Percentiles rank a stretch among this genome's conserved stretches.
Evolutionary conservation across 2,329 filamentous ascomycete genomes (phyloP).

Genomic region (Nigrospora osmanthi): DNA sequence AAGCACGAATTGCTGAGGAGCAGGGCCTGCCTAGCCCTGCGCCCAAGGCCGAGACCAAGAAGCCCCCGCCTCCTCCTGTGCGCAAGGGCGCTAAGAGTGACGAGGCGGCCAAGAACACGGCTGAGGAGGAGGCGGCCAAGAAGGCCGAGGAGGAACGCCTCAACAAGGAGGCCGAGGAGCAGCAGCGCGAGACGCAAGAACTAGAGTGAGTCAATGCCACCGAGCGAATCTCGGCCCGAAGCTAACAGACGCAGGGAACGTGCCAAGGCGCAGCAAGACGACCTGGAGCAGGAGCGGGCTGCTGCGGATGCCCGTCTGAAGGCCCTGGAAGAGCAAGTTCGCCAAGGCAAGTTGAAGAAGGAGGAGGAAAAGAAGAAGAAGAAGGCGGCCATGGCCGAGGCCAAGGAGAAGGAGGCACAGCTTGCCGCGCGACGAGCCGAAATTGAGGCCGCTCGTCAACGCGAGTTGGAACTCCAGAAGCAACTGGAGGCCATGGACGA

Average conservation of each 20-base stretch:
- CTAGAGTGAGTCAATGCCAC: constrained; percentile 65
- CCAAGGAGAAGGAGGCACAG: constrained; percentile 81
- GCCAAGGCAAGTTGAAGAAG: constrained; percentile 88
- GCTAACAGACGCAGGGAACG: constrained; percentile 50
- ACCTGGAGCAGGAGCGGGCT: constrained; percentile 71
- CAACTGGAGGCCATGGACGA: constrained; percentile 73
- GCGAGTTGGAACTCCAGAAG: constrained; percentile 80
- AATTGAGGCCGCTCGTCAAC: constrained; percentile 83
- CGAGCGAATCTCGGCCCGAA: not conserved
- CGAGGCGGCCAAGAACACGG: constrained; percentile 23
- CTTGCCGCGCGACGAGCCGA: constrained; percentile 81
- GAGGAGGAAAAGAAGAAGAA: constrained; percentile 91
- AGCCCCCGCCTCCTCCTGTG: constrained; percentile 70
- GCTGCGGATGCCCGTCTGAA: constrained; percentile 76
- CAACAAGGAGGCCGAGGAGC: constrained; percentile 65
- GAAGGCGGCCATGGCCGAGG: constrained; percentile 78
- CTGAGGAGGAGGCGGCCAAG: constrained; percentile 46
- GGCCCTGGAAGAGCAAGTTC: constrained; percentile 88
- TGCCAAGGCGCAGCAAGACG: constrained; percentile 68
- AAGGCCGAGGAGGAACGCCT: constrained; percentile 59
- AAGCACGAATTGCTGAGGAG: constrained; percentile 75
- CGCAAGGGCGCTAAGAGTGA: constrained; percentile 63
- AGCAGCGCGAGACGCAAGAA: constrained; percentile 63
- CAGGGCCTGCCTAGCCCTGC: constrained; percentile 55
- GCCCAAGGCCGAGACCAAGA: constrained; percentile 44